phyloP scores from a whole-genome alignment of 225 moss, liverwort and hornwort species.

The Bryum argenteum region DNA sequence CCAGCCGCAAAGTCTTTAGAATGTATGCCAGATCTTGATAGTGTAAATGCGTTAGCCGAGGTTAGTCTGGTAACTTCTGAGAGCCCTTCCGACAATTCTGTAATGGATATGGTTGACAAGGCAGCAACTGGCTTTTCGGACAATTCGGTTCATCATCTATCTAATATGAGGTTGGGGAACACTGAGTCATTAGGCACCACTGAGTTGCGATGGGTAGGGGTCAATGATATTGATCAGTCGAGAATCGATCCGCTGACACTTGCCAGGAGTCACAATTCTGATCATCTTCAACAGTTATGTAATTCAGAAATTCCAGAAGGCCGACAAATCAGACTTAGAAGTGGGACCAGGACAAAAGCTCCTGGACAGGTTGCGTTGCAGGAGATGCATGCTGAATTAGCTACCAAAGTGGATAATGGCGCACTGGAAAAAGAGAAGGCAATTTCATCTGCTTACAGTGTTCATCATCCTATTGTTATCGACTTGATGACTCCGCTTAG shows the following conservation, averaged over 20 bases:
- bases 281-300: constrained; percentile 50
- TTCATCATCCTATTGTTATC: constrained; percentile 37
- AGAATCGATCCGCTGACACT: constrained; percentile 45
- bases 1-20: constrained; percentile 46
- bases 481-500: constrained; percentile 33
- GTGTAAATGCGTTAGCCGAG: constrained; percentile 36
- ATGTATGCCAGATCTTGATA: constrained; percentile 42
- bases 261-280: constrained; percentile 34
- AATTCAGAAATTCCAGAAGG: constrained; percentile 42
- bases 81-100: constrained; percentile 29
- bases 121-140: constrained; percentile 43
- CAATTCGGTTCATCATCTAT: constrained; percentile 47
- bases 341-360: constrained; percentile 46
- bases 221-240: constrained; percentile 46
- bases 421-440: constrained; percentile 45
- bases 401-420: constrained; percentile 35
- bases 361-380: constrained; percentile 48
- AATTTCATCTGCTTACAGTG: constrained; percentile 22
- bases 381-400: constrained; percentile 26
- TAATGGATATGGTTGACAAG: constrained; percentile 51
- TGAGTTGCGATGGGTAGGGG: constrained; percentile 67
- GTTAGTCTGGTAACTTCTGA: constrained; percentile 38
- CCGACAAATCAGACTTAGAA: constrained; percentile 49
- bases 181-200: constrained; percentile 30
- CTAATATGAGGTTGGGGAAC: constrained; percentile 48